A percentile compares a stretch with the other conserved stretches of the same genome.
phyloP scores from a whole-genome alignment of 208 protist genomes.

The Angomonas deanei region DNA sequence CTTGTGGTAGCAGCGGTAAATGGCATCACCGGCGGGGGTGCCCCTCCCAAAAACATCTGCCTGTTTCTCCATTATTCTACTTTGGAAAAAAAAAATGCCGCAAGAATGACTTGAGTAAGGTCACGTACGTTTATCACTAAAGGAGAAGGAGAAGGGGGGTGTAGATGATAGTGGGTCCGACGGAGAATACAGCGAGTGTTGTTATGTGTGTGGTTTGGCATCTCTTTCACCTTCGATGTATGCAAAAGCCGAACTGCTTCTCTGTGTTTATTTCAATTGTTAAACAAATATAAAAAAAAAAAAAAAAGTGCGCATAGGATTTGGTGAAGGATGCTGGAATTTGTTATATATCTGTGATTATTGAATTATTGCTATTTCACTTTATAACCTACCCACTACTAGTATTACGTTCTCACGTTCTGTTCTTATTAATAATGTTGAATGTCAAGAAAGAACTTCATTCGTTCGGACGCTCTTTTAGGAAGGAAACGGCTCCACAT shows the following conservation, averaged over 20 bases:
- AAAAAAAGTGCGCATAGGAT: constrained; percentile 4
- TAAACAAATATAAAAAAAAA: constrained; percentile 1
- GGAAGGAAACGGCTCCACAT: constrained; percentile 85
- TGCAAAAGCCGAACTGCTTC: background rate
- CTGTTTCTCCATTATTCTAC: constrained; percentile 30
- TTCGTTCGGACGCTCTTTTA: constrained; percentile 31
- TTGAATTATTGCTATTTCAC: background rate
- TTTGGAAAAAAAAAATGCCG: constrained; percentile 5
- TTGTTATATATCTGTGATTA: background rate
- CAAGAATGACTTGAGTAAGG: too few relatives aligned
- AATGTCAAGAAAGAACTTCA: constrained; percentile 65
- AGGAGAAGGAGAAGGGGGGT: too few relatives aligned
- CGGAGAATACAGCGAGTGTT: too few relatives aligned
- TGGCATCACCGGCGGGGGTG: constrained; percentile 81
- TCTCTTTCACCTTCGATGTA: too few relatives aligned
- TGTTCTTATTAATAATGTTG: constrained; percentile 4
- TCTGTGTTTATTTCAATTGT: background rate
- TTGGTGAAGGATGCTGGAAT: too few relatives aligned
- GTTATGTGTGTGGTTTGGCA: too few relatives aligned
- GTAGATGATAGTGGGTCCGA: too few relatives aligned
- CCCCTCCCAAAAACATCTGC: constrained; percentile 79
- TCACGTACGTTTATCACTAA: too few relatives aligned
- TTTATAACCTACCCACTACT: background rate
- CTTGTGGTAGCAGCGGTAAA: constrained; percentile 77
- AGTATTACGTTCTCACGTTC: background rate